Evolutionary conservation across 345 rosid genomes (phyloP), one percentile per base, ranked within the genome.

Genomic region (Stellera chamaejasme): DNA sequence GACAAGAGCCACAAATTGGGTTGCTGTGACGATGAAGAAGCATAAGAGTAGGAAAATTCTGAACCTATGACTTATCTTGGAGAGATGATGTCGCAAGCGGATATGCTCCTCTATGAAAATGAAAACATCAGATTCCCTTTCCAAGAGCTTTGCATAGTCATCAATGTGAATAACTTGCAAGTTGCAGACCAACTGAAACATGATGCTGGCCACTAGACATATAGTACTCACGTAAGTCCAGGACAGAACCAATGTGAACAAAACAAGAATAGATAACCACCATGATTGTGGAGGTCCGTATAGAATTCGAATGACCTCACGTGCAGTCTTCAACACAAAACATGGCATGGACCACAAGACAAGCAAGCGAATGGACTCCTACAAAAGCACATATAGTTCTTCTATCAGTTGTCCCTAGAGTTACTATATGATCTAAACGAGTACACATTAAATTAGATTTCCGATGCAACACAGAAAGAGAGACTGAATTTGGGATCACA

Each of bases 21-120:
- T 82, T 42, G 75, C 77, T 2, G 95, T 85, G 63, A 91, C 95
- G 14, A 85, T 82, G 70, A 77, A 27, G 76, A 91, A 80, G 69
- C 85, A 76, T 26, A 85, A 71, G 66, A 91, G 74, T 52, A 91
- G 95, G 72, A 82, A 91, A 60, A 91, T 88, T 11, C 96, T 81
- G 70, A 88, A 91, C 79, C 95, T 82, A 69, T 91, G 98, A 79
- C 98, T 91, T 67, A 91, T 91, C 74, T 91, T 91, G 44, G 96
- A 88, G 13, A 88, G 92, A 63, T 91, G 71, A 69, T 80, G 63
- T 0, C 95, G 78, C 11, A 91, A 75, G 50, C 84, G 92, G 48
- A 73, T 74, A 66, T 91, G 98, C 67, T 88, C 95, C 43, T 83
- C 77, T 27, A 85, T 83, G 50, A 82, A 76, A 56, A 76, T 54